Base-by-base conservation (phyloP, 2,329 filamentous ascomycete genomes). In the Penicillium sp. region DNA sequence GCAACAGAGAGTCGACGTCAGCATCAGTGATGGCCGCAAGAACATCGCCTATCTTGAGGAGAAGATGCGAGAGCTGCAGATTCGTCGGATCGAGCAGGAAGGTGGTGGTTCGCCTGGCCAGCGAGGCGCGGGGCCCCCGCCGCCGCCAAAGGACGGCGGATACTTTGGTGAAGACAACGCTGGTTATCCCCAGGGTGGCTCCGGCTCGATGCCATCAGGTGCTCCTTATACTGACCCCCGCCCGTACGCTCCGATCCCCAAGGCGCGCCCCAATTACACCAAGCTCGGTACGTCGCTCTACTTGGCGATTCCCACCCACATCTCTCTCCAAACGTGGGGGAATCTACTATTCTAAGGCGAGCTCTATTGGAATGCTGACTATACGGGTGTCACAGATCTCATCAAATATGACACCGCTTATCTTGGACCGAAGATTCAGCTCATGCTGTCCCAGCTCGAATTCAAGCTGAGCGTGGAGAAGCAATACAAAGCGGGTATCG, bases 381-480 rank as follows among this genome's bases (percentile, higher is more conserved):
- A 43, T 23, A 28, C 36, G 49, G 21, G n/a, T 56, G 29, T 61
- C 42, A 50, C 64, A 97, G 94, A 99, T 77, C 81, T 99, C 60
- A 97, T 99, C 79, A 97, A 97, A 85, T 96, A 95, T 77, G 94
- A 99, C 72, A 97, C 92, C 28, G 90, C 90, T 16, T 91, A 97
- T 73, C 87, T 99, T 59, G 94, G 94, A 29, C 93, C 94, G 56
- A 92, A 95, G 64, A 99, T 99, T 69, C 94, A 99, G 79, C 89
- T 97, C 69, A 99, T 99, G 94, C 81, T 99, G 69, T 96, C 94
- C 44, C 94, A 99, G 75, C 88, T 99, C 60, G 92, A 97, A 75
- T 99, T 99, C 81, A 99, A 99, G 79, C 84, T 99, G 58, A 96
- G 94, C 63, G 94, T 99, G 24, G 94, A 99, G 74, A 96, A 97